Evolutionary conservation across 345 rosid species (phyloP), one percentile per base, ranked within the genome.

Genomic region (Conringia planisiliqua): DNA sequence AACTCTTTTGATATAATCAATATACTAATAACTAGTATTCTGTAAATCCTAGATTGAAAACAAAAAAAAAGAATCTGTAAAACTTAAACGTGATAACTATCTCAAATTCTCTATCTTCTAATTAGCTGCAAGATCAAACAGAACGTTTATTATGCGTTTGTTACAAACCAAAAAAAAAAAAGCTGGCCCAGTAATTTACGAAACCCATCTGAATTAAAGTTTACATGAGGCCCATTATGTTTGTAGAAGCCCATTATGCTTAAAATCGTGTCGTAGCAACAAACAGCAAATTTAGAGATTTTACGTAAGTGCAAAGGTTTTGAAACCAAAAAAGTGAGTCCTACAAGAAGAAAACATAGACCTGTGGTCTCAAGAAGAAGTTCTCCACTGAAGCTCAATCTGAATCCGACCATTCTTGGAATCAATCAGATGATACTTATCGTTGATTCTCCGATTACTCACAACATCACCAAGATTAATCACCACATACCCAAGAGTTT

Each of bases 341-440:
- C 36, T 55, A 30, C 3, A 50, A 33, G 48, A 33, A 27, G 33
- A 47, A 39, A 30, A 24, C 20, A 29, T 35, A 5, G 66, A 60
- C 68, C 69, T 61, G 24, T 75, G 12, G 44, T 10, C 6, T 78
- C 70, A 86, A 9, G 85, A 80, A n/a, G 89, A 76, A 51, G 91
- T 81, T 84, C 96, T 86, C 98, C 96, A 93, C 58, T 87, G 98
- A 83, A 93, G 77, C 84, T 91, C 97, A 35, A 91, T 83, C 52
- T 89, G 91, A 62, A 87, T 73, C 77, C 86, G 83, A 52, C 98
- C 97, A 27, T 91, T 94, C 82, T 84, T 91, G 4, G 98, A 94
- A 83, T 88, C 96, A 48, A 91, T 91, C 10, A 94, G 86, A 81
- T 91, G 88, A 78, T 85, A 94, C 80, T 88, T 94, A 75, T 83